Evolutionary conservation across 1,284 basidiomycete species (phyloP), one percentile per base, ranked within the genome.

Genomic region (Hymenochaete sp.): DNA sequence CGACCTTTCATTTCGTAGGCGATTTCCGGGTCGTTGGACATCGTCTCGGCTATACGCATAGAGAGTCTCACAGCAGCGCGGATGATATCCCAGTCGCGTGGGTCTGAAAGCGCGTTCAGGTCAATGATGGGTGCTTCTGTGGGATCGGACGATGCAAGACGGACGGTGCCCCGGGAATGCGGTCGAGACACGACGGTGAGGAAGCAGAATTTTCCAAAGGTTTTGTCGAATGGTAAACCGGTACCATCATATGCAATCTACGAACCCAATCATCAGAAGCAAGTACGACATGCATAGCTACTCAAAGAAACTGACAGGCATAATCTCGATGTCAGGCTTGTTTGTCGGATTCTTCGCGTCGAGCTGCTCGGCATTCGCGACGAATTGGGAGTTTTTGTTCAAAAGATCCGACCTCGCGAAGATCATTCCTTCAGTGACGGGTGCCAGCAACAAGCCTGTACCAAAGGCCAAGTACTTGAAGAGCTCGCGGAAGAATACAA

Each of bases 301-400:
- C 13, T 29, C 28, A 21, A 21, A 27, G 21, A 41, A 45, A 21
- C 52, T 47, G 27, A 61, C 52, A 26, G 60, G 55, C 56, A 65
- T 64, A 44, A 67, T 53, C 53, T 67, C 64, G 38, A 66, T 56
- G 47, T 66, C 65, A 9, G 65, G 63, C 9, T 62, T 42, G 28
- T 59, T 59, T 6, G 48, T 49, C 4, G 55, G 50, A 14, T 53
- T 38, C 8, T 45, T 33, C 14, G 53, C 52, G 45, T 57, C 56
- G 19, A 55, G 48, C 9, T 50, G 51, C 7, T 44, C 32, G 9
- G 52, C 31, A 8, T 27, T 16, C 4, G 18, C 28, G 6, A 32
- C 25, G 13, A 49, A 40, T 7, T 42, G 27, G 2, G 51, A 54
- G 14, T 54, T 44, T 13, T 51, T 43, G 47, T 59, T 57, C 4